Percentiles rank a stretch among this genome's conserved stretches.
Evolutionary conservation across 371 early-diverging fungal species (phyloP).

Genomic region (Phascolomyces articulosus): DNA sequence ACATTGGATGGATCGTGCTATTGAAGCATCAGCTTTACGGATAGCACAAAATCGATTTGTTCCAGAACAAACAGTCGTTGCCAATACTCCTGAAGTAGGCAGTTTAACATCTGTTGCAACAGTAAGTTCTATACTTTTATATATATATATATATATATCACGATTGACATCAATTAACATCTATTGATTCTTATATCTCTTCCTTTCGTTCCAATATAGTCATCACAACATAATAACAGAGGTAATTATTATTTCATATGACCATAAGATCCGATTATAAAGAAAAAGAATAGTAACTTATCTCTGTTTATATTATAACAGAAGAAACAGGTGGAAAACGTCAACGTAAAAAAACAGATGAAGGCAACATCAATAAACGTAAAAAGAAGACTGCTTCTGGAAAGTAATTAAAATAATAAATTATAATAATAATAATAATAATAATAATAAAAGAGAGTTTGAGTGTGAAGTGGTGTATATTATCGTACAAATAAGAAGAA

Average conservation of each 20-base stretch:
- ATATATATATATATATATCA: too few relatives aligned
- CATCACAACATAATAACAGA: background rate
- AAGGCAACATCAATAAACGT: constrained; percentile 10
- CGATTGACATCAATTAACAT: too few relatives aligned
- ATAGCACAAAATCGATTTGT: constrained; percentile 34
- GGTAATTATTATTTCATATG: background rate
- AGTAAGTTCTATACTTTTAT: background rate
- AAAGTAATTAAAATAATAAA: background rate
- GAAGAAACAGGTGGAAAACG: constrained; percentile 21
- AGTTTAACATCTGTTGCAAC: background rate
- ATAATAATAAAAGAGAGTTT: too few relatives aligned
- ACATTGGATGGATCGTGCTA: constrained; percentile 50
- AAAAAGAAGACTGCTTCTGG: constrained; percentile 20
- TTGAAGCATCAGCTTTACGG: constrained; percentile 41
- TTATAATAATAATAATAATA: too few relatives aligned
- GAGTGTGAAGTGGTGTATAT: too few relatives aligned
- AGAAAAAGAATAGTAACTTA: background rate
- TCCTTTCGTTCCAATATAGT: background rate
- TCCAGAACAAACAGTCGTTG: constrained; percentile 14
- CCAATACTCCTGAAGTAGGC: background rate
- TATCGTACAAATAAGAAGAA: too few relatives aligned
- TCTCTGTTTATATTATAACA: background rate
- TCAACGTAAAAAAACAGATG: constrained; percentile 24
- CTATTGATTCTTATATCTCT: too few relatives aligned
- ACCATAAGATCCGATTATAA: too few relatives aligned